Evolutionary conservation across 1,284 basidiomycete genomes (phyloP), one percentile per base, ranked within the genome.

Genomic region (Stygiomarasmius scandens): DNA sequence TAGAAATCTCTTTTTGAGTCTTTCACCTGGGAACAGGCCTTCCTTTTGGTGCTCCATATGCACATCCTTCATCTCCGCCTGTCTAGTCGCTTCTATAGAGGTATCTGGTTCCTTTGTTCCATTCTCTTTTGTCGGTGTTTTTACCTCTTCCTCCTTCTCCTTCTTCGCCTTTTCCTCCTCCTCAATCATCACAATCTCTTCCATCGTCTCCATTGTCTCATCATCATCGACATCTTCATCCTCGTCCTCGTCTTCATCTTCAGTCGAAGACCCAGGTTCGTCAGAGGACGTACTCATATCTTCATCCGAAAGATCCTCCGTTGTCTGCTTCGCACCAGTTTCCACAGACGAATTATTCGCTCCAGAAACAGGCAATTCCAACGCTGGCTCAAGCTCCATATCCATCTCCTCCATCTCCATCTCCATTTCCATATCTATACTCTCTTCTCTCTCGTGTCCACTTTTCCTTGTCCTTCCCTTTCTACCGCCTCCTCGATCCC

Each of bases 1-100:
- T 60, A 95, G 71, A 66, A 94, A 92, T 53, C 81, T 76, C 61
- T 82, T 80, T 73, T 96, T 97, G 64, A 96, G 77, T 60, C 80
- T 75, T 65, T 95, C 93, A 0, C 95, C 95, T 23, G 86, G 72
- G 10, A 83, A 82, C 16, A 81, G 61, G 4, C 16, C 38, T 19
- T 41, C 38, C 14, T 41, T 19, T 41, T 8, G 38, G 38, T 19
- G 16, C n/a, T 19, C 38, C 38, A 16, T 19, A 41, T 32, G 29
- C 29, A 32, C 29, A 32, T 32, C 29, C 29, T 32, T 32, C 29
- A 12, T 12, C 29, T 32, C 29, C 29, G 6, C 12, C 29, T 32
- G 12, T 32, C 29, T 32, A 6, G 6, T 32, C 29, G 29, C 12
- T 32, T 32, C 29, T n/a, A n/a, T n/a, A n/a, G n/a, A n/a, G n/a